A percentile compares a stretch with the other conserved stretches of the same genome.
Evolutionary conservation across 2,329 filamentous ascomycete species (phyloP).

Genomic region (Apiospora sp.): DNA sequence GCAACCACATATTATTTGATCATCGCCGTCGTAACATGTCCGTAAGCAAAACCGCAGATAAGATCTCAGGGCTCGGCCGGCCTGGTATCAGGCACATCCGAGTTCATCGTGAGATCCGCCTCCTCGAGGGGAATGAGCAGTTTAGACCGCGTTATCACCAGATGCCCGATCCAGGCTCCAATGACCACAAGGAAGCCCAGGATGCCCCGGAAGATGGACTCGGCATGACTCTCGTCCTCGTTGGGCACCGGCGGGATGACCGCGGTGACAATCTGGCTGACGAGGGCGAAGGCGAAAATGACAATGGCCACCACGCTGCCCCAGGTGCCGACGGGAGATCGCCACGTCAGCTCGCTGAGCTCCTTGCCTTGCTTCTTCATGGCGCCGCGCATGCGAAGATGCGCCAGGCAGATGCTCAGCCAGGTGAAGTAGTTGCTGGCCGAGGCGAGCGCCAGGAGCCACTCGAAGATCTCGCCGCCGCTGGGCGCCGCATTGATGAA

Average conservation of each 20-base stretch:
- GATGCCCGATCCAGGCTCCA: conserved; percentile 21
- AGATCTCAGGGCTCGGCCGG: background rate
- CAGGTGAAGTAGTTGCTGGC: conserved; percentile 58
- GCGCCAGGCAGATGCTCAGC: conserved; percentile 54
- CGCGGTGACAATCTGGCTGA: conserved; percentile 41
- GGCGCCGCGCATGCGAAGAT: conserved; percentile 54
- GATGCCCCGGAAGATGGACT: background rate
- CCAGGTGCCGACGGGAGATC: conserved; percentile 40
- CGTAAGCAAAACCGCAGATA: background rate
- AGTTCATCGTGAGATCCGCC: background rate
- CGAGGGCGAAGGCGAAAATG: conserved; percentile 41
- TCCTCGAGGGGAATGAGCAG: background rate
- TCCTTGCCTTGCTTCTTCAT: conserved; percentile 48
- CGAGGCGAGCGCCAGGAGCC: conserved; percentile 56
- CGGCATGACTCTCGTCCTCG: background rate
- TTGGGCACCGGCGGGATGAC: conserved; percentile 30
- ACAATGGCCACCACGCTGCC: conserved; percentile 40
- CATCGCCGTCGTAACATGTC: background rate
- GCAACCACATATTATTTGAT: background rate
- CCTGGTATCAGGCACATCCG: background rate
- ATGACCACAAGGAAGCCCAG: conserved; percentile 26
- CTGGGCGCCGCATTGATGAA: conserved; percentile 71
- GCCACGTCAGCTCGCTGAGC: conserved; percentile 30
- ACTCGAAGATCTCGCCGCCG: conserved; percentile 64
- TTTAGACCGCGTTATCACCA: conserved; percentile 16